A percentile compares a stretch with the other conserved stretches of the same genome.
These are phyloP conservation scores for Senna tora DNA, from an alignment of 306 rosid species.

Conservation along the genomic window DNA sequence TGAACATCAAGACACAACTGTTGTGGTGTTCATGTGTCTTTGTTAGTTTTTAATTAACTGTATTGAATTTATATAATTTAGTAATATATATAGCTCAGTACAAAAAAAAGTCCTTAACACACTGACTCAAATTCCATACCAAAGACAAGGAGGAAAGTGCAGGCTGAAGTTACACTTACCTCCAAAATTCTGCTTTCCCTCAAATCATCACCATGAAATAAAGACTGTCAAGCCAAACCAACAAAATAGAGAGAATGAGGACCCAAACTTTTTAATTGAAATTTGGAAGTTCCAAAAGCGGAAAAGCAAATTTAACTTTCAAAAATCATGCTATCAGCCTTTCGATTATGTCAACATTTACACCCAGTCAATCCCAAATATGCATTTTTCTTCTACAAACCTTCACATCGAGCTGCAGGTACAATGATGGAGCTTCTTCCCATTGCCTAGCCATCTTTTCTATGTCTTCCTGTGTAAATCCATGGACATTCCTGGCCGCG, in stretches of 20 bases:
- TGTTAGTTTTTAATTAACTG: no score
- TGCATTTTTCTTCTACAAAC: conserved; percentile 37
- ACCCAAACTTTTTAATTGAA: conserved; percentile 29
- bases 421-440: conserved; percentile 88
- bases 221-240: conserved; percentile 61
- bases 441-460: conserved; percentile 83
- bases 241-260: conserved; percentile 42
- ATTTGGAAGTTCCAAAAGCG: conserved; percentile 14
- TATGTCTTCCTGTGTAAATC: conserved; percentile 72
- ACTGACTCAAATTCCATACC: conserved; percentile 12
- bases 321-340: conserved; percentile 18
- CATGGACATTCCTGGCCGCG: conserved; percentile 95
- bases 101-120: neutral
- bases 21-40: no score
- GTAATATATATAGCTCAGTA: no score
- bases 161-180: conserved; percentile 53
- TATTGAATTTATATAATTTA: no score
- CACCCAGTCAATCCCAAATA: conserved; percentile 29
- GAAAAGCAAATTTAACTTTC: neutral
- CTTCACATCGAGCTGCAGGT: conserved; percentile 83
- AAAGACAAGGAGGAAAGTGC: conserved; percentile 13
- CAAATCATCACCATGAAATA: conserved; percentile 86
- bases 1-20: no score
- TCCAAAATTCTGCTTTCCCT: conserved; percentile 84
- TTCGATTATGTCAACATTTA: conserved; percentile 7